Percentiles rank a stretch among this genome's conserved stretches.
Conservation (phyloP, 164 flowering plant species). For the Malania oleifera region DNA sequence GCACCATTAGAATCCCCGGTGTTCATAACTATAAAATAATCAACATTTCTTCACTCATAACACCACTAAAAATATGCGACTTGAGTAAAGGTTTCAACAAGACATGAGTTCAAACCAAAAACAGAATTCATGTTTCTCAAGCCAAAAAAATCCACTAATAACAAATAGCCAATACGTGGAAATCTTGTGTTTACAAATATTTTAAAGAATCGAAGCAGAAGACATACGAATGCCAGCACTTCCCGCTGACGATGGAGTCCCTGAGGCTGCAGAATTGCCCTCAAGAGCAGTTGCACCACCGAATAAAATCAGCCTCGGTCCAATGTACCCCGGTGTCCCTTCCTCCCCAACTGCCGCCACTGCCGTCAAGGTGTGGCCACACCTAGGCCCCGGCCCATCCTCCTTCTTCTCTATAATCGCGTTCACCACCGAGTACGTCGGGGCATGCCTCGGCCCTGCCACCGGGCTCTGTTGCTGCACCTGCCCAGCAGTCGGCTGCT, state of each 20-base stretch:
- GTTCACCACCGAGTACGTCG: constrained; percentile 72
- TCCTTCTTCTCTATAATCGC: constrained; percentile 88
- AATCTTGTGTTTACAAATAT: neutral
- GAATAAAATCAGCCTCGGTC: constrained; percentile 83
- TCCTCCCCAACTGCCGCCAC: constrained; percentile 97
- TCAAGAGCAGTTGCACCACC: constrained; percentile 99
- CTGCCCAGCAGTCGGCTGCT: constrained; percentile 21
- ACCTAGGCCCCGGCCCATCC: constrained; percentile 96
- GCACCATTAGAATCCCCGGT: neutral
- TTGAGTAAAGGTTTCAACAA: no score
- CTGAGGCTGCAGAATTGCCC: constrained; percentile 87
- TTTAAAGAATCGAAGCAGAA: neutral
- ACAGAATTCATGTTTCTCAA: neutral
- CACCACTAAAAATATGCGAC: no score
- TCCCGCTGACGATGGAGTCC: constrained; percentile 90
- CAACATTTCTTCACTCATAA: no score
- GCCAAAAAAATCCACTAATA: neutral
- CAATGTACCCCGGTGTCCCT: constrained; percentile 78
- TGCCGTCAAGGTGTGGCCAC: constrained; percentile 95
- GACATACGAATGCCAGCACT: constrained; percentile 93
- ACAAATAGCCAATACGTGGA: neutral
- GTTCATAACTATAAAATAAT: no score
- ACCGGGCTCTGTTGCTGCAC: constrained; percentile 34
- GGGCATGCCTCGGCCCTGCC: constrained; percentile 89
- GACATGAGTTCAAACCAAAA: neutral